Percentiles rank a stretch among this genome's conserved stretches.
Evolutionary conservation across 1,284 basidiomycete species (phyloP).

Genomic region (Marasmius oreades): DNA sequence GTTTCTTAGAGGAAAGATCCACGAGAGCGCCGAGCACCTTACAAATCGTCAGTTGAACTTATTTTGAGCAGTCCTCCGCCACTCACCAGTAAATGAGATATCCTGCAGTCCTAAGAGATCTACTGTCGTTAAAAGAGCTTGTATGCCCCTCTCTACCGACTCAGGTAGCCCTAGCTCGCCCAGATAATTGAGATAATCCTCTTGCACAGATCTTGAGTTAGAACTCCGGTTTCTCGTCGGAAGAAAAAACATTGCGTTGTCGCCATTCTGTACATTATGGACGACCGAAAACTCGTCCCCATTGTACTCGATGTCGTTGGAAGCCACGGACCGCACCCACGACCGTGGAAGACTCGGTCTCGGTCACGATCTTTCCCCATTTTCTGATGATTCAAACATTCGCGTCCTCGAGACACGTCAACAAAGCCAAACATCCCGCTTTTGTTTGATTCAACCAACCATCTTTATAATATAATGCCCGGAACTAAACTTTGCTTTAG

Average conservation of each 20-base stretch:
- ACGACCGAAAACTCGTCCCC: background rate
- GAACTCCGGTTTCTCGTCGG: background rate
- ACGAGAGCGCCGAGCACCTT: background rate
- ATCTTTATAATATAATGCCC: background rate
- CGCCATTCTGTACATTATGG: background rate
- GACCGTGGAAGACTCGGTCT: background rate
- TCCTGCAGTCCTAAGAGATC: background rate
- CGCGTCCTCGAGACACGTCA: background rate
- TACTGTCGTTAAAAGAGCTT: background rate
- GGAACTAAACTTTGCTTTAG: background rate
- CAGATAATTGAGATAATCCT: background rate
- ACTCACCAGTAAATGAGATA: background rate
- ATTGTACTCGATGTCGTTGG: background rate
- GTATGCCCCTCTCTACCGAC: background rate
- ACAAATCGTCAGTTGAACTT: no score
- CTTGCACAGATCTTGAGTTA: background rate
- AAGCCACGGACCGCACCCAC: background rate
- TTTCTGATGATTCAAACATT: no score
- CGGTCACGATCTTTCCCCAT: background rate
- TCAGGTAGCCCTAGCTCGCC: background rate
- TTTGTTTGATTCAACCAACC: background rate
- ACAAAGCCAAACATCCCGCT: background rate
- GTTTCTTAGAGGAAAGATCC: background rate
- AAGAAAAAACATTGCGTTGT: background rate
- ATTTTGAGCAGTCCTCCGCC: no score